phyloP scores from a whole-genome alignment of 1,284 basidiomycete genomes.

The Pulveroboletus sp. region DNA sequence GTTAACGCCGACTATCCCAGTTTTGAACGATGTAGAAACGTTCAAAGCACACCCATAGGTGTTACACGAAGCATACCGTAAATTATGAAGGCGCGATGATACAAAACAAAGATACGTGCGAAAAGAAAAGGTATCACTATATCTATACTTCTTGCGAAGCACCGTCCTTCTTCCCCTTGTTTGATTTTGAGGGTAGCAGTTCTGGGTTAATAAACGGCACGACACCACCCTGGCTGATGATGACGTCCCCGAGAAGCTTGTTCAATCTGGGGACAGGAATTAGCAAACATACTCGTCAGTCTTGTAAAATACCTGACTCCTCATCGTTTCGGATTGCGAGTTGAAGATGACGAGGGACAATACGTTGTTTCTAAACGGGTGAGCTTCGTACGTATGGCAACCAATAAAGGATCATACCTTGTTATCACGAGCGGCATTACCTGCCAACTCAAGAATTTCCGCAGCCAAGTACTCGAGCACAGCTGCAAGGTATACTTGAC shows the following conservation, averaged over 20 bases:
- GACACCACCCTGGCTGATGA: constrained; percentile 86
- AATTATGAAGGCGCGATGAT: constrained; percentile 32
- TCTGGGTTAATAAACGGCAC: constrained; percentile 62
- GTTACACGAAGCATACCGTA: constrained; percentile 36
- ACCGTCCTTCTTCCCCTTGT: constrained; percentile 54
- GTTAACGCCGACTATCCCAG: too few relatives aligned
- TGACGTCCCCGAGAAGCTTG: constrained; percentile 74
- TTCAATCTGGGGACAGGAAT: constrained; percentile 49
- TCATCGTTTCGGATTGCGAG: constrained; percentile 85
- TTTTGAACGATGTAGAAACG: too few relatives aligned
- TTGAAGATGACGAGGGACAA: constrained; percentile 84
- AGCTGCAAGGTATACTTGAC: constrained; percentile 80
- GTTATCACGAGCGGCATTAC: constrained; percentile 77
- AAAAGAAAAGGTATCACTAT: not conserved
- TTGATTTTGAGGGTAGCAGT: constrained; percentile 64
- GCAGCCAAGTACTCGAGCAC: constrained; percentile 85
- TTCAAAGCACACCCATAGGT: too few relatives aligned
- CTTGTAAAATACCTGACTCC: constrained; percentile 48
- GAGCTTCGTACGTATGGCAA: not conserved
- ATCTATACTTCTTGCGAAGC: constrained; percentile 40
- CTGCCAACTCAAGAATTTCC: constrained; percentile 87
- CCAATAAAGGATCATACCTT: constrained; percentile 38
- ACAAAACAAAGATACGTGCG: constrained; percentile 23
- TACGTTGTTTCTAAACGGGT: constrained; percentile 59
- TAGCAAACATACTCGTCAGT: not conserved